Conservation (phyloP, 352 stramenopile species). For the Phytophthora sp. region DNA sequence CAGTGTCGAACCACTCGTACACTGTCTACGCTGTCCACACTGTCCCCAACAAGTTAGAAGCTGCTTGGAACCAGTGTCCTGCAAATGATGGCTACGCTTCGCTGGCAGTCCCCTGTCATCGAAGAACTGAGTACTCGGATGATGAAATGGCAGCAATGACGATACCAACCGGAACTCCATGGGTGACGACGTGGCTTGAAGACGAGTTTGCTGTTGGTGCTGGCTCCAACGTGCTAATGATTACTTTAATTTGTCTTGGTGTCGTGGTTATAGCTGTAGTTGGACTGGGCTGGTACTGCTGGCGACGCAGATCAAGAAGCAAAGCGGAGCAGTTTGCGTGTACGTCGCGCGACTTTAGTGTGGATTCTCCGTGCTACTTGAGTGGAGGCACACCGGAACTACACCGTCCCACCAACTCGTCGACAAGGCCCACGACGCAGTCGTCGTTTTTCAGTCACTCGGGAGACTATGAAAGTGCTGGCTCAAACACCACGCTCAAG, state of each 20-base stretch:
- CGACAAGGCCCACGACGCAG: constrained; percentile 5
- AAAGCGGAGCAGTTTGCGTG: not conserved
- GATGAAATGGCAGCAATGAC: constrained; percentile 6
- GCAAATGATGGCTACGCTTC: constrained; percentile 21
- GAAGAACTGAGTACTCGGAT: constrained; percentile 2
- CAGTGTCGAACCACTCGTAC: constrained; percentile 15
- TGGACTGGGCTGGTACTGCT: constrained; percentile 7
- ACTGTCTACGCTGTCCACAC: constrained; percentile 32
- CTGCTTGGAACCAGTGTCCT: constrained; percentile 20
- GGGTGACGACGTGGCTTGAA: constrained; percentile 20
- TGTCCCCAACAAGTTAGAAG: not conserved
- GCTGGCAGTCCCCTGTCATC: constrained; percentile 23
- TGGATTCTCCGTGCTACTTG: not conserved
- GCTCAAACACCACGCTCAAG: constrained; percentile 23
- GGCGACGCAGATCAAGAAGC: not conserved
- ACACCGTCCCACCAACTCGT: not conserved
- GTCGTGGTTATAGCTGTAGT: not conserved
- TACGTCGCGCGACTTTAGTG: not conserved
- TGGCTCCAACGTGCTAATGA: not conserved
- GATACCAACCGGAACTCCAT: constrained; percentile 4
- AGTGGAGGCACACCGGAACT: constrained; percentile 4
- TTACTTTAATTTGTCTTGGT: constrained; percentile 19
- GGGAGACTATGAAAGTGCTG: constrained; percentile 11
- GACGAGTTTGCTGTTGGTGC: constrained; percentile 14
- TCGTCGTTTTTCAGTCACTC: constrained; percentile 7